These are phyloP conservation scores for Trichoderma oligosporum DNA, from an alignment of 2,329 filamentous ascomycete genomes.

Conservation along the genomic window DNA sequence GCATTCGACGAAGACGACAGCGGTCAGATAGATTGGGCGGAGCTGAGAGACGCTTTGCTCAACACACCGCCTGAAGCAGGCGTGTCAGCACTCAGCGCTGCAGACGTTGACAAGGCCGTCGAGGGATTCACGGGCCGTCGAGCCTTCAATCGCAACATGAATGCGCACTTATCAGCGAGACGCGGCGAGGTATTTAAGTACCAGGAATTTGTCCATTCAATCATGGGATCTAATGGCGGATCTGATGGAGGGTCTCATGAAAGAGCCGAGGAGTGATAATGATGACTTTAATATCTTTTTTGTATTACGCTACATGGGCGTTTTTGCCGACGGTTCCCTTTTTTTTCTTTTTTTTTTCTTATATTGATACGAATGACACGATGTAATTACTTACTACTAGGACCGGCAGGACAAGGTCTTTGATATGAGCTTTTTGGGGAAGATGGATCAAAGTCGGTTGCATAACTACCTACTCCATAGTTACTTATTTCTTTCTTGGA, in stretches of 20 bases:
- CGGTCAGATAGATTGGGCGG: slow-evolving; percentile 80
- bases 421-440: background rate
- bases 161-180: slow-evolving; percentile 51
- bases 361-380: slow-evolving; percentile 12
- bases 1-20: slow-evolving; percentile 96
- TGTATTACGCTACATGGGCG: slow-evolving; percentile 4
- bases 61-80: slow-evolving; percentile 76
- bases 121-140: slow-evolving; percentile 78
- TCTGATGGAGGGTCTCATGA: slow-evolving; percentile 30
- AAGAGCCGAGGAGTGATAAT: slow-evolving; percentile 25
- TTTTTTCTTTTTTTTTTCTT: background rate
- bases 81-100: slow-evolving; percentile 58
- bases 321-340: background rate
- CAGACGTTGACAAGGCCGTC: slow-evolving; percentile 83
- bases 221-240: slow-evolving; percentile 52
- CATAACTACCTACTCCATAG: too few species aligned
- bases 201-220: slow-evolving; percentile 78
- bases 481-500: background rate
- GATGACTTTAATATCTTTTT: background rate
- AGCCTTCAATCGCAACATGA: slow-evolving; percentile 68
- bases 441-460: background rate
- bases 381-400: slow-evolving; percentile 4
- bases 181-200: slow-evolving; percentile 90
- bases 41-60: slow-evolving; percentile 78
- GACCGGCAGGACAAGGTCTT: background rate